Evolutionary conservation across 108 stramenopile genomes (phyloP).

Genomic region (Nitzschia sp.): DNA sequence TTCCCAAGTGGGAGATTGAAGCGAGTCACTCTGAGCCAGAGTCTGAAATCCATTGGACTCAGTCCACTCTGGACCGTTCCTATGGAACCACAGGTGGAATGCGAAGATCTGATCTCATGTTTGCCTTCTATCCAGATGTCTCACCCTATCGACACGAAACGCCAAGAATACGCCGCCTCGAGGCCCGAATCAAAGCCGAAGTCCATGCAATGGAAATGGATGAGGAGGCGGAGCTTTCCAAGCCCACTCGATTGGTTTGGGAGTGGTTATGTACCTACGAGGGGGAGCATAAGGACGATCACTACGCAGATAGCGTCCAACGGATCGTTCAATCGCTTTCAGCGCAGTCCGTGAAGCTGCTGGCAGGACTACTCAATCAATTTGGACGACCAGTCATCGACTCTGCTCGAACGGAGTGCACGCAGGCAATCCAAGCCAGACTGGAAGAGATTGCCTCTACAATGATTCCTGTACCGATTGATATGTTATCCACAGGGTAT

Average conservation of each 20-base stretch:
- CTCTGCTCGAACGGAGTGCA: slow-evolving; percentile 28
- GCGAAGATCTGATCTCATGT: slow-evolving; percentile 54
- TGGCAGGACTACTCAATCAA: slow-evolving; percentile 25
- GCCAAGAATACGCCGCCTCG: slow-evolving; percentile 42
- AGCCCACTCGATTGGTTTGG: slow-evolving; percentile 36
- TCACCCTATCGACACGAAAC: slow-evolving; percentile 44
- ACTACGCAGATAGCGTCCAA: slow-evolving; percentile 35
- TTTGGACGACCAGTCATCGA: slow-evolving; percentile 34
- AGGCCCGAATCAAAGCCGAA: slow-evolving; percentile 27
- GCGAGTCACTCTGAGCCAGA: not conserved
- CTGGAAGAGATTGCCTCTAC: slow-evolving; percentile 22
- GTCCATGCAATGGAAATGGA: slow-evolving; percentile 16
- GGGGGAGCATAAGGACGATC: slow-evolving; percentile 23
- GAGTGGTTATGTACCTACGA: slow-evolving; percentile 56
- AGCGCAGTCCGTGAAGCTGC: slow-evolving; percentile 15
- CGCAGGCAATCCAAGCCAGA: slow-evolving; percentile 21
- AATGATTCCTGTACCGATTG: slow-evolving; percentile 21
- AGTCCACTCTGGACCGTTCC: slow-evolving; percentile 21
- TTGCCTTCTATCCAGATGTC: slow-evolving; percentile 54
- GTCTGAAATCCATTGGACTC: slow-evolving; percentile 27
- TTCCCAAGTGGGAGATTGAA: slow-evolving; percentile 58
- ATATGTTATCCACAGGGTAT: not conserved
- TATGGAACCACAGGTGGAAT: slow-evolving; percentile 28
- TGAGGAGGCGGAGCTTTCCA: slow-evolving; percentile 18
- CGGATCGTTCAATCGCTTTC: slow-evolving; percentile 41